Conservation (phyloP, 2,329 filamentous ascomycete genomes). For the Verticillium nonalfalfae region DNA sequence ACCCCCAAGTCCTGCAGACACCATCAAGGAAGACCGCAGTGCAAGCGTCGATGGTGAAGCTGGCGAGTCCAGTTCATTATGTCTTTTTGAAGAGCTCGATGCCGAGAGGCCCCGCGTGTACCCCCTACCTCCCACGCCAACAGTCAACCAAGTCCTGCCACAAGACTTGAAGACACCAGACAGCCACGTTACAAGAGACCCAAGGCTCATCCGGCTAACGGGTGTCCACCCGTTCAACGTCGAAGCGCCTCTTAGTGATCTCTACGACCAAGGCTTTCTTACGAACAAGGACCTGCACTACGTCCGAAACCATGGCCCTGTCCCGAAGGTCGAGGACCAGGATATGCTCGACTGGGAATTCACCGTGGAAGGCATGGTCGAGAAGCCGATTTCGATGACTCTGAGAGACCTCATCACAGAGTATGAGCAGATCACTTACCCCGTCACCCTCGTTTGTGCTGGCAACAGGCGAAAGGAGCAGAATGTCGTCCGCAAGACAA, state of each 20-base stretch:
- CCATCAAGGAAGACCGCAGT: slow-evolving; percentile 28
- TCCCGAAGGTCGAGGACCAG: slow-evolving; percentile 67
- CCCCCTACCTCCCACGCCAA: slow-evolving; percentile 62
- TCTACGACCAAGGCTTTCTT: slow-evolving; percentile 77
- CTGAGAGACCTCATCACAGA: slow-evolving; percentile 65
- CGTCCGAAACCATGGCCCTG: slow-evolving; percentile 82
- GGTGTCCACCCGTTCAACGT: slow-evolving; percentile 89
- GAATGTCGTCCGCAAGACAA: slow-evolving; percentile 82
- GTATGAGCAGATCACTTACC: slow-evolving; percentile 78
- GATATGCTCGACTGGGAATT: slow-evolving; percentile 77
- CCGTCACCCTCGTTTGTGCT: slow-evolving; percentile 84
- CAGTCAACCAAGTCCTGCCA: slow-evolving; percentile 57
- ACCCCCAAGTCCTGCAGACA: slow-evolving; percentile 33
- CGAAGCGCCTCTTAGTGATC: slow-evolving; percentile 71
- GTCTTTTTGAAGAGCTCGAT: slow-evolving; percentile 11
- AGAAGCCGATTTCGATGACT: slow-evolving; percentile 65
- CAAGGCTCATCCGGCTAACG: slow-evolving; percentile 77
- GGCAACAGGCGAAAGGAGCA: slow-evolving; percentile 91
- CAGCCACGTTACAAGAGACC: slow-evolving; percentile 70
- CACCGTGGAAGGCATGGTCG: slow-evolving; percentile 75
- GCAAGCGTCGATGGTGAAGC: slow-evolving; percentile 23
- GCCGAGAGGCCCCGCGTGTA: slow-evolving; percentile 29
- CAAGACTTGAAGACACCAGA: slow-evolving; percentile 81
- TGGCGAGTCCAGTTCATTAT: slow-evolving; percentile 8
- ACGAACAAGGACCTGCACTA: slow-evolving; percentile 87